phyloP scores from a whole-genome alignment of 352 stramenopile genomes.

The Phytophthora megakarya region DNA sequence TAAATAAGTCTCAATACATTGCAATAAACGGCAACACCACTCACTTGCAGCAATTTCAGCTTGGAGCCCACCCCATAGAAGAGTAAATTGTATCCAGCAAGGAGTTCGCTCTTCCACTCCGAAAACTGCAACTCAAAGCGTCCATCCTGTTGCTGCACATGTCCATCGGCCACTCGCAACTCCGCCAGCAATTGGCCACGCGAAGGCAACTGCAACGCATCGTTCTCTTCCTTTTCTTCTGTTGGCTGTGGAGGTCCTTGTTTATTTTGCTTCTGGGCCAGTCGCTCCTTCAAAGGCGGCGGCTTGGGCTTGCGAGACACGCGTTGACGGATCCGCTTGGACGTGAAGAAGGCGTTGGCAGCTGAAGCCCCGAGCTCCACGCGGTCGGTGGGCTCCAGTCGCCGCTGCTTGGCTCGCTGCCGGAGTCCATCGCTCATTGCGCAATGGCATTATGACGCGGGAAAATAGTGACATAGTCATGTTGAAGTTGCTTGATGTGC shows the following conservation, averaged over 20 bases:
- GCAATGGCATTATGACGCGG: constrained; percentile 11
- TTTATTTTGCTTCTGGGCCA: constrained; percentile 4
- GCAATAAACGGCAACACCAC: neutral
- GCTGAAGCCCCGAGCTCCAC: constrained; percentile 38
- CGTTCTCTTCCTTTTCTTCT: constrained; percentile 8
- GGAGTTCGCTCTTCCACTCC: constrained; percentile 50
- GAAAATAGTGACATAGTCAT: neutral
- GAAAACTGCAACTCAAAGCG: constrained; percentile 35
- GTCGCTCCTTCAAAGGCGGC: constrained; percentile 26
- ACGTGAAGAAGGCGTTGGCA: constrained; percentile 49
- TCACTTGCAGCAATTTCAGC: constrained; percentile 53
- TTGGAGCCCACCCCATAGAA: constrained; percentile 65
- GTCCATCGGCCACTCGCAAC: constrained; percentile 28
- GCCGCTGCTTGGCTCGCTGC: constrained; percentile 24
- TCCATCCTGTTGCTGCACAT: constrained; percentile 8
- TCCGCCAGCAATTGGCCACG: constrained; percentile 28
- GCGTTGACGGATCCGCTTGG: constrained; percentile 33
- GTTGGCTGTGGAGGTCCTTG: constrained; percentile 1
- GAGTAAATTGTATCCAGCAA: constrained; percentile 56
- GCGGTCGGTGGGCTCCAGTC: constrained; percentile 7
- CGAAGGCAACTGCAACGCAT: constrained; percentile 26
- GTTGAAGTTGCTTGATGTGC: too few species aligned
- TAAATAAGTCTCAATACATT: neutral
- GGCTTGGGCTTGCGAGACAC: constrained; percentile 29
- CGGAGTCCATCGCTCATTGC: constrained; percentile 29